phyloP scores from a whole-genome alignment of 1,284 basidiomycete species.

The Sporisorium exsertum region DNA sequence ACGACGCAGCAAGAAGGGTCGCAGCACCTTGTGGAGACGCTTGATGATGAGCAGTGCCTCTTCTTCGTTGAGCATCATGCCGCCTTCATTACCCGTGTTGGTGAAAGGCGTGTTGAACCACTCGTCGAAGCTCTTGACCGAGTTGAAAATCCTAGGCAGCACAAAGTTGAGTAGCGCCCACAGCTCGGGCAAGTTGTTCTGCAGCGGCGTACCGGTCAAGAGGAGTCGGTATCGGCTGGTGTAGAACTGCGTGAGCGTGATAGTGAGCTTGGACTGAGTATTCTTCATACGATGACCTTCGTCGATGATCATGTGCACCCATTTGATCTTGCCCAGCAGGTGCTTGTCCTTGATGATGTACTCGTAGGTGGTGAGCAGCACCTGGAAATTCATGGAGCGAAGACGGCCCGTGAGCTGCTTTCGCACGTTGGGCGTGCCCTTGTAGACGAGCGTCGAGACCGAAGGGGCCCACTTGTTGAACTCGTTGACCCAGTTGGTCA shows the following conservation, averaged over 20 bases:
- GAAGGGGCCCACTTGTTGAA: conserved; percentile 69
- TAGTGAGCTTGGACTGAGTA: conserved; percentile 91
- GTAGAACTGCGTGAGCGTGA: conserved; percentile 93
- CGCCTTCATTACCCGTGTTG: conserved; percentile 84
- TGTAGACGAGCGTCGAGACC: conserved; percentile 67
- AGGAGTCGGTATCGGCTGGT: conserved; percentile 93
- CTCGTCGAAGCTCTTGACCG: conserved; percentile 98
- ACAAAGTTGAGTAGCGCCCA: conserved; percentile 99
- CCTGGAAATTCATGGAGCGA: conserved; percentile 66
- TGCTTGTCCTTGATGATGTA: conserved; percentile 70
- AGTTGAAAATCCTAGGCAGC: conserved; percentile 98
- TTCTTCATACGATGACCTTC: conserved; percentile 99
- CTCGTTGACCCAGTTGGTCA: conserved; percentile 69
- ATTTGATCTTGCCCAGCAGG: conserved; percentile 69
- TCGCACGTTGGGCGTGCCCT: conserved; percentile 66
- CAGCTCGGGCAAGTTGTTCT: conserved; percentile 97
- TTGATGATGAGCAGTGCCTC: conserved; percentile 97
- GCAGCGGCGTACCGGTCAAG: conserved; percentile 95
- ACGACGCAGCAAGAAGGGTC: conserved; percentile 94
- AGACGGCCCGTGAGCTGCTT: conserved; percentile 63
- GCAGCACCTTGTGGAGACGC: conserved; percentile 96
- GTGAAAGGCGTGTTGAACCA: conserved; percentile 99
- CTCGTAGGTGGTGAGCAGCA: conserved; percentile 68
- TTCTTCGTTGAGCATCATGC: conserved; percentile 98
- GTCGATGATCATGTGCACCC: conserved; percentile 70